Evolutionary conservation across 2,329 filamentous ascomycete genomes (phyloP).

Genomic region (Neoscytalidium dimidiatum): DNA sequence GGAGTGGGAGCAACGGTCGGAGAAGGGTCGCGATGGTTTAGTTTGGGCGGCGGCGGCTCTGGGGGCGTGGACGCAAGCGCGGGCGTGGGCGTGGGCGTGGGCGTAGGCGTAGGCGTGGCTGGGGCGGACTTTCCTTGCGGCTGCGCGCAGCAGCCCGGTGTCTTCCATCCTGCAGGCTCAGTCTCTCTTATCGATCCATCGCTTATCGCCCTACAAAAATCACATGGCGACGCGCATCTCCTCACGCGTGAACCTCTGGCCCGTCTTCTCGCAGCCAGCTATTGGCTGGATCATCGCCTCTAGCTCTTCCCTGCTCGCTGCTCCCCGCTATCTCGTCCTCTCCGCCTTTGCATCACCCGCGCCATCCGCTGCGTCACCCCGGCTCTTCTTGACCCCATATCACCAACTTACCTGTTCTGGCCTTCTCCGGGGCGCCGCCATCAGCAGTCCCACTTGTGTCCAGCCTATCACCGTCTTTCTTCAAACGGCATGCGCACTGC

Average conservation of each 20-base stretch:
- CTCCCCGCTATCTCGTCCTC: not conserved
- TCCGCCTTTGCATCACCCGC: not conserved
- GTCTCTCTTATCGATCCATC: not conserved
- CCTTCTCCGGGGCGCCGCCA: slow-evolving; percentile 2
- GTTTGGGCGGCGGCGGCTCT: not conserved
- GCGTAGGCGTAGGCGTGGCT: no score
- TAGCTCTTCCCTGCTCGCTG: not conserved
- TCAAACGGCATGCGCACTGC: not conserved
- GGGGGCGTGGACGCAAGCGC: not conserved
- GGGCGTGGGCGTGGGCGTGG: no score
- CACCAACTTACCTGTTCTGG: not conserved
- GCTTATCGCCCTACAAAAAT: not conserved
- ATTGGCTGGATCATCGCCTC: not conserved
- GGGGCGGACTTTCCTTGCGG: slow-evolving; percentile 2
- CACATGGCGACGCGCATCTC: slow-evolving; percentile 5
- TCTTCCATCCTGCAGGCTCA: not conserved
- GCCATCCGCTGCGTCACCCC: not conserved
- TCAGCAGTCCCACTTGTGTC: not conserved
- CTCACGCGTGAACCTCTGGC: not conserved
- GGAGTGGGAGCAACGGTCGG: not conserved
- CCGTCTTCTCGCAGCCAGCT: not conserved
- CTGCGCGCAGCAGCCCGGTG: not conserved
- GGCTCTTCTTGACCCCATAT: not conserved
- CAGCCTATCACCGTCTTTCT: not conserved
- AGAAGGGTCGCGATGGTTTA: not conserved